These are phyloP conservation scores for Debaryomyces nepalensis DNA, from an alignment of 1,139 yeast species.

Conservation along the genomic window DNA sequence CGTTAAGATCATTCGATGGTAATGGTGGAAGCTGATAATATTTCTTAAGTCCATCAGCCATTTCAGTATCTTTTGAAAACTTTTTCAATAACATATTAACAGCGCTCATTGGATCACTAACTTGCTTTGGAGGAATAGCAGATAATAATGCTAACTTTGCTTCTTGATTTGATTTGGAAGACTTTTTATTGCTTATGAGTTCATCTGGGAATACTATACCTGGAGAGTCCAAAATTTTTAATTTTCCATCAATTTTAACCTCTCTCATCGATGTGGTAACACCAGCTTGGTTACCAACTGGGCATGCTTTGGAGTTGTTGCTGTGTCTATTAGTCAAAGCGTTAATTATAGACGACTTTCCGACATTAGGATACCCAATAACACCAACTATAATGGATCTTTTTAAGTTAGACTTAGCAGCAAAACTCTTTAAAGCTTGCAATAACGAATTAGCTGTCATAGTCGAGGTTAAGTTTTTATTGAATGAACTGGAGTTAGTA, in stretches of 20 bases:
- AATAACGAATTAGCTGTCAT: slow-evolving; percentile 76
- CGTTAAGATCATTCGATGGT: slow-evolving; percentile 65
- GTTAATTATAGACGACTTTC: slow-evolving; percentile 93
- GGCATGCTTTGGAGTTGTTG: slow-evolving; percentile 72
- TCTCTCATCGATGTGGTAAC: slow-evolving; percentile 91
- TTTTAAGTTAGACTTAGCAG: slow-evolving; percentile 81
- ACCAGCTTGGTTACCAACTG: slow-evolving; percentile 98
- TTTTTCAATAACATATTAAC: slow-evolving; percentile 77
- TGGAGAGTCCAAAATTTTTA: slow-evolving; percentile 91
- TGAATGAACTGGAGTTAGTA: slow-evolving; percentile 68
- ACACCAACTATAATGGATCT: slow-evolving; percentile 95
- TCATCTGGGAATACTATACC: slow-evolving; percentile 94
- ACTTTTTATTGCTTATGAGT: slow-evolving; percentile 48
- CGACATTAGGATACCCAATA: slow-evolving; percentile 92
- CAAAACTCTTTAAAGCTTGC: slow-evolving; percentile 83
- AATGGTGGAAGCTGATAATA: slow-evolving; percentile 85
- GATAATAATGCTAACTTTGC: slow-evolving; percentile 87
- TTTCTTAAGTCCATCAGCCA: slow-evolving; percentile 74
- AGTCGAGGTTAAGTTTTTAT: slow-evolving; percentile 74
- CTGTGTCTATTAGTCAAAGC: slow-evolving; percentile 87
- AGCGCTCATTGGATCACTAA: slow-evolving; percentile 84
- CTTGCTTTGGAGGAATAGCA: slow-evolving; percentile 88
- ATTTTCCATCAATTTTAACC: slow-evolving; percentile 87
- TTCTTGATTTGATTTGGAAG: slow-evolving; percentile 67
- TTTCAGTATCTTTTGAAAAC: slow-evolving; percentile 68